These are phyloP conservation scores for Aureobasidium sp. DNA, from an alignment of 2,329 filamentous ascomycete species.

Conservation along the genomic window DNA sequence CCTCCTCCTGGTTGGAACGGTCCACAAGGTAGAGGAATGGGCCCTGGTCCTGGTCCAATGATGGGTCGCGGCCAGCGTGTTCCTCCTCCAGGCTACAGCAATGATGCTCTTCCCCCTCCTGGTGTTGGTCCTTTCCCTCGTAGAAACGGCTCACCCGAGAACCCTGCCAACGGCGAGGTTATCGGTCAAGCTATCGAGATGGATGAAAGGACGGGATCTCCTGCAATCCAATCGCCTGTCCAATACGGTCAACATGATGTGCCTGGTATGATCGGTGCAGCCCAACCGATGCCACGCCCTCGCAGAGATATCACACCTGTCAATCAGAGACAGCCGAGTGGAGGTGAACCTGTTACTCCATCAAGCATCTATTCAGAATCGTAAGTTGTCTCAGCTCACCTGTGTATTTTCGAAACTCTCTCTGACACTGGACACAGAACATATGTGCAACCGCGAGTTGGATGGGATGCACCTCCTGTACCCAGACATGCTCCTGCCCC, in stretches of 20 bases:
- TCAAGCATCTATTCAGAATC: constrained; percentile 65
- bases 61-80: constrained; percentile 36
- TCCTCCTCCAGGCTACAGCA: constrained; percentile 31
- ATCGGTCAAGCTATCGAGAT: constrained; percentile 70
- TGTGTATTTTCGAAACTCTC: not conserved
- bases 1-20: constrained; percentile 25
- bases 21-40: constrained; percentile 32
- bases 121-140: constrained; percentile 15
- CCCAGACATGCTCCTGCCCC: constrained; percentile 17
- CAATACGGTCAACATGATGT: constrained; percentile 57
- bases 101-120: constrained; percentile 25
- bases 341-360: constrained; percentile 56
- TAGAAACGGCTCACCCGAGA: constrained; percentile 16
- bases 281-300: constrained; percentile 29
- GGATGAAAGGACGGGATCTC: constrained; percentile 59
- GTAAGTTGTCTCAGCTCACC: constrained; percentile 45
- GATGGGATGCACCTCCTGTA: constrained; percentile 29
- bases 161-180: constrained; percentile 18
- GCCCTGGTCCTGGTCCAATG: constrained; percentile 25
- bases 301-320: constrained; percentile 36
- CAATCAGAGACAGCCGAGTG: constrained; percentile 64
- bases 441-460: constrained; percentile 42
- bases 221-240: constrained; percentile 24
- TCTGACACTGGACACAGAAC: constrained; percentile 21
- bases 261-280: constrained; percentile 64